Percentiles rank a stretch among this genome's conserved stretches.
phyloP scores from a whole-genome alignment of 2,329 filamentous ascomycete genomes.

The Microascus cirrosus region DNA sequence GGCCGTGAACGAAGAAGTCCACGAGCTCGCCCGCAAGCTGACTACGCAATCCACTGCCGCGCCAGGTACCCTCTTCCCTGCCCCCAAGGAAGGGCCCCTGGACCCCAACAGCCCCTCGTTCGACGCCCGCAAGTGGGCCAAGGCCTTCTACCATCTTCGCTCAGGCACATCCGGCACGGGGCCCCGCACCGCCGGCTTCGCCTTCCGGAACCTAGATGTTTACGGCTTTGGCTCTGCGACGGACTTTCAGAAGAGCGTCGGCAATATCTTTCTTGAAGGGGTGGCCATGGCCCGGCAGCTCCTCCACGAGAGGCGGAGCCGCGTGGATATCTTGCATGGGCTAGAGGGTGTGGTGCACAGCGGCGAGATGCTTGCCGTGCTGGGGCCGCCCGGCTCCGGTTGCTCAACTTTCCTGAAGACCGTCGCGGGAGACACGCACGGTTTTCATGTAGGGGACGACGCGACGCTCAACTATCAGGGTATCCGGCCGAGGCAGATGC shows the following conservation, averaged over 20 bases:
- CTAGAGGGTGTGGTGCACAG: slow-evolving; percentile 40
- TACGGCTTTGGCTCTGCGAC: slow-evolving; percentile 28
- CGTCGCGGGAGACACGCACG: slow-evolving; percentile 48
- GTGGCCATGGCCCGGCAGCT: slow-evolving; percentile 14
- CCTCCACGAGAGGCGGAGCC: slow-evolving; percentile 13
- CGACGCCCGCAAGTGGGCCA: slow-evolving; percentile 30
- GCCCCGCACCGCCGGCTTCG: slow-evolving; percentile 22
- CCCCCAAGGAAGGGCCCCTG: slow-evolving; percentile 14
- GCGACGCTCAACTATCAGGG: slow-evolving; percentile 55
- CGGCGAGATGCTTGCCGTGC: slow-evolving; percentile 46
- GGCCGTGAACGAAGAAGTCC: slow-evolving; percentile 10
- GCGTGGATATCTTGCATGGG: slow-evolving; percentile 37
- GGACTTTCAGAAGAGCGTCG: slow-evolving; percentile 30
- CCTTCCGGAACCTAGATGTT: slow-evolving; percentile 29
- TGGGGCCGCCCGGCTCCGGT: slow-evolving; percentile 42
- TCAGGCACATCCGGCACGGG: slow-evolving; percentile 13
- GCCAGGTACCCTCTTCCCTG: slow-evolving; percentile 15
- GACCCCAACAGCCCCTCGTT: slow-evolving; percentile 28
- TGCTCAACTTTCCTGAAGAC: slow-evolving; percentile 58
- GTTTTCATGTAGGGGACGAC: slow-evolving; percentile 45
- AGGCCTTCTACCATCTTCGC: slow-evolving; percentile 19
- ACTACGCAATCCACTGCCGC: slow-evolving; percentile 14
- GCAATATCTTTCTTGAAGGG: slow-evolving; percentile 19
- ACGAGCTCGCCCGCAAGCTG: slow-evolving; percentile 16
- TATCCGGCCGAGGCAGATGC: slow-evolving; percentile 45